Conservation (phyloP, 1,284 basidiomycete species). For the Sporisorium reilianum region DNA sequence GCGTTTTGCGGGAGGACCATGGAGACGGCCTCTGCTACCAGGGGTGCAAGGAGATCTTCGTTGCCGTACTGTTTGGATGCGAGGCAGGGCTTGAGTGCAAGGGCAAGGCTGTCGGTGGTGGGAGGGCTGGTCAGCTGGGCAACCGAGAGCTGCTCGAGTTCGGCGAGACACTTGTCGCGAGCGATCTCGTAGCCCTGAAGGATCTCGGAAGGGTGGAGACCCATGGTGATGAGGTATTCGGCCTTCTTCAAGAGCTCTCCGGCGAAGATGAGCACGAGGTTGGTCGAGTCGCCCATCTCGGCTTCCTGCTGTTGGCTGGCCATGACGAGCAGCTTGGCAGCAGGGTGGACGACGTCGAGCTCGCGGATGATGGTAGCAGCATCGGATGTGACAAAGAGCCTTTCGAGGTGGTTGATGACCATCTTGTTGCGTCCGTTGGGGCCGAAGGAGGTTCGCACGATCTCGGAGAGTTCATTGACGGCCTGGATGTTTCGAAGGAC, state of each 20-base stretch:
- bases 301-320: constrained; percentile 95
- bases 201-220: constrained; percentile 89
- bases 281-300: constrained; percentile 98
- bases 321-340: constrained; percentile 96
- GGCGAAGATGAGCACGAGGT: constrained; percentile 92
- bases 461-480: constrained; percentile 90
- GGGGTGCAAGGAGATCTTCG: constrained; percentile 83
- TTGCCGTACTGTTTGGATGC: constrained; percentile 97
- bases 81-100: constrained; percentile 88
- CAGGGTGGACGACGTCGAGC: constrained; percentile 97
- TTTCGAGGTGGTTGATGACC: constrained; percentile 79
- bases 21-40: constrained; percentile 89
- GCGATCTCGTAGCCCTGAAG: constrained; percentile 96
- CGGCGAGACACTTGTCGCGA: constrained; percentile 83
- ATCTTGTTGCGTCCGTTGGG: constrained; percentile 79
- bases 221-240: constrained; percentile 92
- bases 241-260: constrained; percentile 96
- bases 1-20: constrained; percentile 71
- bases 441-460: constrained; percentile 94
- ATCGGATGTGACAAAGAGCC: constrained; percentile 97
- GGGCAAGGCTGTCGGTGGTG: constrained; percentile 80
- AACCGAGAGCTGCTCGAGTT: constrained; percentile 77
- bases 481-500: constrained; percentile 90
- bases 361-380: constrained; percentile 98
- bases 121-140: constrained; percentile 80